These are phyloP conservation scores for Talaromyces sp. DNA, from an alignment of 2,329 filamentous ascomycete genomes.

Conservation along the genomic window DNA sequence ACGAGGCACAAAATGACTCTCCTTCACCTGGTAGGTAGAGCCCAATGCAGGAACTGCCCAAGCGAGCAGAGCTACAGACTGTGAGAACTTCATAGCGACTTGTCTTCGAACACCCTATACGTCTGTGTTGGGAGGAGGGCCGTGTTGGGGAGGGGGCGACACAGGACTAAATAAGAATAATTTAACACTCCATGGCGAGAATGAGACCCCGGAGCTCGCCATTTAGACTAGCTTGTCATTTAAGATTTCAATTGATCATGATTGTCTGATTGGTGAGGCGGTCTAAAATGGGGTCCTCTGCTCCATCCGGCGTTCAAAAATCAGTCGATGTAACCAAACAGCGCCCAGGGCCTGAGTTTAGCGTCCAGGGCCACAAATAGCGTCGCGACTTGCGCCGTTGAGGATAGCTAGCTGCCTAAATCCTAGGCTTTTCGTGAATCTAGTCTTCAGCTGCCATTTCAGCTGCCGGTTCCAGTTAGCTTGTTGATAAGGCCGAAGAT, in stretches of 20 bases:
- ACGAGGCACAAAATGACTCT: constrained; percentile 1
- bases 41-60: background rate
- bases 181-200: background rate
- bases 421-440: background rate
- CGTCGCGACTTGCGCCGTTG: background rate
- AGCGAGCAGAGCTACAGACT: background rate
- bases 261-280: background rate
- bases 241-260: background rate
- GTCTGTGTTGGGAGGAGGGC: background rate
- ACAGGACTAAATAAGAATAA: background rate
- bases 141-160: background rate
- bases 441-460: background rate
- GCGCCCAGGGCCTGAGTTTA: background rate
- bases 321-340: constrained; percentile 1
- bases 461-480: background rate
- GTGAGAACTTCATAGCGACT: background rate
- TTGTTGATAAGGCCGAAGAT: background rate
- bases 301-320: background rate
- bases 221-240: background rate
- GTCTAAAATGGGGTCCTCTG: background rate
- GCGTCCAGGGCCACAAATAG: background rate
- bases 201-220: background rate
- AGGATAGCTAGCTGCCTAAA: background rate
- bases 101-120: background rate
- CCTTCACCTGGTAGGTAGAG: background rate